These are phyloP conservation scores for Chimonanthus salicifolius DNA, from an alignment of 164 flowering plant genomes.

Conservation along the genomic window DNA sequence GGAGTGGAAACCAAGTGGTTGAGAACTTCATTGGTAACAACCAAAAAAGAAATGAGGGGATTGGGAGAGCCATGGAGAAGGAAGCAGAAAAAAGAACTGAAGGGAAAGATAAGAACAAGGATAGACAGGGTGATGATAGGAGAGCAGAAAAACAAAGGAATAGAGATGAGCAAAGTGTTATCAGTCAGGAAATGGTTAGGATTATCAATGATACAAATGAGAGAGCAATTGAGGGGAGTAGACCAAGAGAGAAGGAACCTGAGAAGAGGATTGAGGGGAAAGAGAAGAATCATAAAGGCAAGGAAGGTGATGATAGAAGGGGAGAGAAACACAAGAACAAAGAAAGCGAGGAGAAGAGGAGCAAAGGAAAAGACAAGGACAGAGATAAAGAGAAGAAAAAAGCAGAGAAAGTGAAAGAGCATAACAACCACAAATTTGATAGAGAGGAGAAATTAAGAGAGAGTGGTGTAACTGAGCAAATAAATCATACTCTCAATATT, in stretches of 20 bases:
- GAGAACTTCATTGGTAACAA: constrained; percentile 24
- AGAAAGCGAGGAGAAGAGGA: constrained; percentile 27
- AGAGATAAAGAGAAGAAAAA: constrained; percentile 40
- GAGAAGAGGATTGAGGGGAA: constrained; percentile 22
- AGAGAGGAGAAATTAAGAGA: constrained; percentile 27
- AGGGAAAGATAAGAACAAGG: constrained; percentile 27
- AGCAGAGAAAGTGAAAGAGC: constrained; percentile 35
- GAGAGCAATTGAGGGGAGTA: constrained; percentile 25
- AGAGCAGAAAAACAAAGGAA: constrained; percentile 20
- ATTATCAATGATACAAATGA: constrained; percentile 17
- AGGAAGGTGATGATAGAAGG: constrained; percentile 24
- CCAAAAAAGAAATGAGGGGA: constrained; percentile 31
- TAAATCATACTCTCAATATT: constrained; percentile 8
- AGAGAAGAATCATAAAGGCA: constrained; percentile 27
- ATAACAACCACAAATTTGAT: constrained; percentile 18
- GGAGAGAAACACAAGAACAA: constrained; percentile 25
- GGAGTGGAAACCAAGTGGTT: constrained; percentile 29
- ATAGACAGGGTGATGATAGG: constrained; percentile 26
- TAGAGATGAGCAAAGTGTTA: constrained; percentile 16
- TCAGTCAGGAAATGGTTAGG: constrained; percentile 18
- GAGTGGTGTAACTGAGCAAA: constrained; percentile 20
- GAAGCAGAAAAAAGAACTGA: constrained; percentile 11
- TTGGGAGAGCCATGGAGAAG: constrained; percentile 23
- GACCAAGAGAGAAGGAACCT: constrained; percentile 17
- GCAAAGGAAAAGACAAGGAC: constrained; percentile 33